Evolutionary conservation across 371 early-diverging fungal genomes (phyloP).

Genomic region (Rhizomucor pusillus): DNA sequence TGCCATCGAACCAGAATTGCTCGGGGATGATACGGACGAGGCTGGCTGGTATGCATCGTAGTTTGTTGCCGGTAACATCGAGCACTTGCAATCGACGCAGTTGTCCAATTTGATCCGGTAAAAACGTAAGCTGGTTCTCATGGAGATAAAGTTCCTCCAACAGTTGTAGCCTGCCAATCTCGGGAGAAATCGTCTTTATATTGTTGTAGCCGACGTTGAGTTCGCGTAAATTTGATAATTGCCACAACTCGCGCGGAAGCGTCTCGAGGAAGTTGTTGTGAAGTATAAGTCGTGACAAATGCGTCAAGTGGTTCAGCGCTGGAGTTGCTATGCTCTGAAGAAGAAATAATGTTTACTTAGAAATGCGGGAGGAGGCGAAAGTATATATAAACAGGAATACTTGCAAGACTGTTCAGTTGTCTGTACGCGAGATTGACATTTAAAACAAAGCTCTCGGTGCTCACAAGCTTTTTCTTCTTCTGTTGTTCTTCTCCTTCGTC

Average conservation of each 20-base stretch:
- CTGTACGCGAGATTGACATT: slow-evolving; percentile 26
- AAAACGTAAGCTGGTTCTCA: slow-evolving; percentile 82
- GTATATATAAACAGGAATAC: background rate
- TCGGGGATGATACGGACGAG: slow-evolving; percentile 25
- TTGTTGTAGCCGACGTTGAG: slow-evolving; percentile 91
- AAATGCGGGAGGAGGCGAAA: background rate
- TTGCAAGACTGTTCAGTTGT: slow-evolving; percentile 27
- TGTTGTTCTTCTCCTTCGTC: slow-evolving; percentile 1
- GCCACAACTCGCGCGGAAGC: slow-evolving; percentile 73
- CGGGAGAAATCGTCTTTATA: slow-evolving; percentile 79
- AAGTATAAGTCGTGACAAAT: slow-evolving; percentile 81
- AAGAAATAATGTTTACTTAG: background rate
- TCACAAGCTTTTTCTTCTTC: slow-evolving; percentile 1
- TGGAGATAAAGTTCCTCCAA: slow-evolving; percentile 87
- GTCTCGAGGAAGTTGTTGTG: slow-evolving; percentile 84
- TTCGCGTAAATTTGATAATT: slow-evolving; percentile 61
- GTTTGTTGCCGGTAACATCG: slow-evolving; percentile 57
- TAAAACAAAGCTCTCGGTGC: slow-evolving; percentile 4
- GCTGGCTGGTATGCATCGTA: slow-evolving; percentile 46
- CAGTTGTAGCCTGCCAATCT: slow-evolving; percentile 78
- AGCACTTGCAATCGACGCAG: slow-evolving; percentile 43
- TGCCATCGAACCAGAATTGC: slow-evolving; percentile 38
- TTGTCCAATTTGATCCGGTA: slow-evolving; percentile 79
- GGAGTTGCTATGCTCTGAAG: slow-evolving; percentile 36
- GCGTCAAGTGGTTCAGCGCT: slow-evolving; percentile 30